Base-by-base conservation (phyloP, 352 stramenopile genomes). In the Chrysophaeum taylorii region DNA sequence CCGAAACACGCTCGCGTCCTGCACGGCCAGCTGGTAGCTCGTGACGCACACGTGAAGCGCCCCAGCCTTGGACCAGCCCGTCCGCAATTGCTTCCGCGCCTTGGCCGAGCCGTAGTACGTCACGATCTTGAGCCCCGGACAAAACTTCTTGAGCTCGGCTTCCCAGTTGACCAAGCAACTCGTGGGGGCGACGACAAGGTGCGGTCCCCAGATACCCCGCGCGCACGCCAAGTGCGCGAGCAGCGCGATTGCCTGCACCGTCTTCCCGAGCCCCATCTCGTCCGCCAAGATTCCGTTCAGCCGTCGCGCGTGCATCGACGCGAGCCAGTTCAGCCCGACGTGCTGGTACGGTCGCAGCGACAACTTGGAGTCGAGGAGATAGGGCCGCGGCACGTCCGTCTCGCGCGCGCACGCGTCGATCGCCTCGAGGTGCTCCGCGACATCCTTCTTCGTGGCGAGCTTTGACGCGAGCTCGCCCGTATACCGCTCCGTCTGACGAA, bases 281-380 rank as follows among this genome's bases (percentile, higher is more conserved):
- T 99, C 95, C 0, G 94, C 95, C 9, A 99, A 82, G 69, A 99
- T 99, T 12, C 95, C 95, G 78, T 98, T 99, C 43, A 99, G 89
- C 38, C 92, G 84, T 68, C 94, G 86, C 37, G 96, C 89, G 63
- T 96, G 94, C 72, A 98, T 87, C n/a, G 90, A 97, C 33, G 98
- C 86, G 1, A 99, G 87, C 96, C 96, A 99, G 75, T 97, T 96
- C 38, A 99, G 83, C 1, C 95, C 91, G 68, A 87, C 75, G 31
- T 90, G 82, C 77, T 96, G 89, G 77, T 94, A 96, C 70, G 83
- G 78, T 60, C 88, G 75, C 35, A 89, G 60, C 72, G 86, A 86
- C 0, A 89, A 78, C 78, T 77, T 86, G 0, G 64, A 68, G 23
- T 82, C 76, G 23, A 89, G 70, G 33, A 89, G 70, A 69, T 82